Base-by-base conservation (phyloP, 768 basidiomycete genomes). In the Hortiboletus flavorubellus region DNA sequence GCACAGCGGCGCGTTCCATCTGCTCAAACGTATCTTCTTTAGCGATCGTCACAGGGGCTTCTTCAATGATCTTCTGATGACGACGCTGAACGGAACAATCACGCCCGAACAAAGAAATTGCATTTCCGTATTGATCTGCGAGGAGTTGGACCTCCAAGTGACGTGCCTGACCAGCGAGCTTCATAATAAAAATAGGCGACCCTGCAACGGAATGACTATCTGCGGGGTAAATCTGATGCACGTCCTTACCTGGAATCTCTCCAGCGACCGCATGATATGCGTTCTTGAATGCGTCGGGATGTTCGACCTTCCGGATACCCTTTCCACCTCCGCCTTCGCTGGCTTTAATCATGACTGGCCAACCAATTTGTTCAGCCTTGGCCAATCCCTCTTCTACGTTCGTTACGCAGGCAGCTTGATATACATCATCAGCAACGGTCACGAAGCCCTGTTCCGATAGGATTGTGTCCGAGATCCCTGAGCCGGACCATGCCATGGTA, bases 21-120 rank as follows among this genome's bases (percentile, higher is more conserved):
- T 94, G 77, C 70, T 95, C 93, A 64, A 98, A 98, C 8, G 83
- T 93, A 18, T 91, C 87, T 41, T 87, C 86, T 58, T 86, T 87
- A 8, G 97, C 97, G 61, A 99, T 98, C 5, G 96, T 98, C 35
- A 99, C 96, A 9, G 97, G 97, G 3, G 97, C 97, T 72, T 99
- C 97, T 74, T 99, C 97, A 59, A 99, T 99, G 64, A 99, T 99
- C 78, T 99, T 99, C 73, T 99, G 97, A 73, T 99, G 97, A 52
- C 97, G 90, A 64, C 97, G 89, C 73, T 99, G 97, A 45, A 99
- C 97, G 53, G 97, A 99, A 72, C 97, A 99, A 71, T 98, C 97
- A 65, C 97, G 95, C 66, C 97, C 97, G 68, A 99, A 99, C 52
- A 99, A 80, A 41, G 97, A 98, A 64, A 99, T 98, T 30, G 97